Evolutionary conservation across 2,329 filamentous ascomycete genomes (phyloP).

Genomic region (Rutstroemia sydowiana): DNA sequence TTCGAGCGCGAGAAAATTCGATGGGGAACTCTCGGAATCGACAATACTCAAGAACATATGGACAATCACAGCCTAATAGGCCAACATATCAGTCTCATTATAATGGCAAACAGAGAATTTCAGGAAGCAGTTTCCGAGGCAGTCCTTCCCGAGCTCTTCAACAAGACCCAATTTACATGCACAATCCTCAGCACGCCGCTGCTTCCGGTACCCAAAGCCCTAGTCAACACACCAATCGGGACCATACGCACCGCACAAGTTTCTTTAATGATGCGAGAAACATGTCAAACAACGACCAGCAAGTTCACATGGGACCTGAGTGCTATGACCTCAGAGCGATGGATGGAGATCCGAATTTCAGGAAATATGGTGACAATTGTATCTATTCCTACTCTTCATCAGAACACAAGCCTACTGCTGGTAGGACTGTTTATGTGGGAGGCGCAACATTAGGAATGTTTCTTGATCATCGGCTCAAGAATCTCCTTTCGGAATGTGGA

Average conservation of each 20-base stretch:
- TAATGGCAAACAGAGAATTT: background rate
- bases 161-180: slow-evolving; percentile 9
- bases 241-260: background rate
- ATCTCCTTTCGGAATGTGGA: slow-evolving; percentile 18
- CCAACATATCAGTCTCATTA: background rate
- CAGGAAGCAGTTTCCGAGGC: background rate
- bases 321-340: background rate
- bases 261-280: slow-evolving; percentile 8
- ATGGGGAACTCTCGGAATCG: background rate
- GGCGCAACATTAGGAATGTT: slow-evolving; percentile 12
- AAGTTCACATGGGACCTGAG: background rate
- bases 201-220: background rate
- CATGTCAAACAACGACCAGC: background rate
- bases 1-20: background rate
- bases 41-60: background rate
- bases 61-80: background rate
- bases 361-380: background rate
- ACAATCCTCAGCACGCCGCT: slow-evolving; percentile 1
- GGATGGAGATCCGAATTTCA: slow-evolving; percentile 1
- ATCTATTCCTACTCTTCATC: background rate
- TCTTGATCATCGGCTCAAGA: slow-evolving; percentile 14
- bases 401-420: background rate
- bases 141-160: background rate
- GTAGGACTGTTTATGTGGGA: slow-evolving; percentile 15
- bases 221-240: background rate